These are phyloP conservation scores for Colletotrichum sp. DNA, from an alignment of 2,329 filamentous ascomycete species.

Conservation along the genomic window DNA sequence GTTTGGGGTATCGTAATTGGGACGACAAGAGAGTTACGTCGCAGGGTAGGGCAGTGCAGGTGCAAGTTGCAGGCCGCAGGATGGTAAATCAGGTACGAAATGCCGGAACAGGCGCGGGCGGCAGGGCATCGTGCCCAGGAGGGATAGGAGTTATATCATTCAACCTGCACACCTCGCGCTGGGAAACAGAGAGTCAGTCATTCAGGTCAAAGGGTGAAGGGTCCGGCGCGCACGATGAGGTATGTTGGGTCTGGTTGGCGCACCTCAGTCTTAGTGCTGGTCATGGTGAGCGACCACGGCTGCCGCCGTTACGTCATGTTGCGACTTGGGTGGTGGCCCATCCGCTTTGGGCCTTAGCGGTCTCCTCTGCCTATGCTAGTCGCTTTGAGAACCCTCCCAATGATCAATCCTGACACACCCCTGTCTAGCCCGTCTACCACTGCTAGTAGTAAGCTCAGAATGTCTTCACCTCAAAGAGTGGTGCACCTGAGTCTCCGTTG, in stretches of 20 bases:
- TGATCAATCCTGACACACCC: background rate
- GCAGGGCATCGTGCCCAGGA: background rate
- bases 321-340: background rate
- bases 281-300: conserved; percentile 12
- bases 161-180: background rate
- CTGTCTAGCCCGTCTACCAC: background rate
- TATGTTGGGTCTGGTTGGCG: background rate
- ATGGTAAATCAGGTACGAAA: background rate
- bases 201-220: background rate
- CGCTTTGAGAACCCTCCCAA: background rate
- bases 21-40: background rate
- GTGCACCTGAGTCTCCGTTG: background rate
- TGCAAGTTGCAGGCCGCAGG: background rate
- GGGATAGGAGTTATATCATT: background rate
- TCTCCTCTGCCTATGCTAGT: background rate
- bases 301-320: conserved; percentile 16
- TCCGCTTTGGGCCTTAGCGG: conserved; percentile 13
- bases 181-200: background rate
- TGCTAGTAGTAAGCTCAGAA: background rate
- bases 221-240: background rate
- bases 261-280: background rate
- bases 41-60: background rate
- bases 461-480: background rate
- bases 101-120: background rate
- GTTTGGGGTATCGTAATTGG: background rate